These are phyloP conservation scores for Teratosphaeria viscida DNA, from an alignment of 2,329 filamentous ascomycete species.

Conservation along the genomic window DNA sequence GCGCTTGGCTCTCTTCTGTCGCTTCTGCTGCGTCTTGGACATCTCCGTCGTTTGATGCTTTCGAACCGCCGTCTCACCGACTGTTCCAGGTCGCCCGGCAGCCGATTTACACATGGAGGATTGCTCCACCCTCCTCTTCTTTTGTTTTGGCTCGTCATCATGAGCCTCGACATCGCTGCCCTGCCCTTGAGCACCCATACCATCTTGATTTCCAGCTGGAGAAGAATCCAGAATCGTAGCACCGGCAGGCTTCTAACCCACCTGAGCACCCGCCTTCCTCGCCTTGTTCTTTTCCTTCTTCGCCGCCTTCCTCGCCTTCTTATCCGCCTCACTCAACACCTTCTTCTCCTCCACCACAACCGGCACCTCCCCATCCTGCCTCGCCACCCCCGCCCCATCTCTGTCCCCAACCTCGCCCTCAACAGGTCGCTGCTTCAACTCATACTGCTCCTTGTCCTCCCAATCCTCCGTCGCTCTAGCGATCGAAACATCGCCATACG, in stretches of 20 bases:
- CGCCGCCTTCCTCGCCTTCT: conserved; percentile 43
- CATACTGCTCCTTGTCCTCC: conserved; percentile 36
- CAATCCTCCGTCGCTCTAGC: conserved; percentile 18
- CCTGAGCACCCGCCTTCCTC: neutral
- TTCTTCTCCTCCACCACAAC: conserved; percentile 12
- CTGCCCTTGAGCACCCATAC: neutral
- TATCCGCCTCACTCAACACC: conserved; percentile 28
- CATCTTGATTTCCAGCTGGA: neutral
- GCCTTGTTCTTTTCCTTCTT: conserved; percentile 44
- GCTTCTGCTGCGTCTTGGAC: neutral
- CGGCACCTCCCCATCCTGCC: conserved; percentile 17
- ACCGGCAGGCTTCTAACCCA: neutral
- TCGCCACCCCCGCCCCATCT: conserved; percentile 16
- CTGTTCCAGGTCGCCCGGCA: neutral
- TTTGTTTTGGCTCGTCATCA: neutral
- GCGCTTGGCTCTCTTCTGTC: neutral
- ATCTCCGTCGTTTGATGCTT: neutral
- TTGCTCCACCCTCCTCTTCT: neutral
- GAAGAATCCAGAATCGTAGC: neutral
- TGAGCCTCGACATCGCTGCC: neutral
- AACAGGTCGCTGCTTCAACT: conserved; percentile 28
- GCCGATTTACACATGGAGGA: neutral
- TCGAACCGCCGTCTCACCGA: neutral
- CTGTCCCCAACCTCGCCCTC: conserved; percentile 32
- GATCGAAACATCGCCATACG: conserved; percentile 5